A percentile compares a stretch with the other conserved stretches of the same genome.
phyloP scores from a whole-genome alignment of 345 rosid genomes.

The Arabidopsis thaliana region DNA sequence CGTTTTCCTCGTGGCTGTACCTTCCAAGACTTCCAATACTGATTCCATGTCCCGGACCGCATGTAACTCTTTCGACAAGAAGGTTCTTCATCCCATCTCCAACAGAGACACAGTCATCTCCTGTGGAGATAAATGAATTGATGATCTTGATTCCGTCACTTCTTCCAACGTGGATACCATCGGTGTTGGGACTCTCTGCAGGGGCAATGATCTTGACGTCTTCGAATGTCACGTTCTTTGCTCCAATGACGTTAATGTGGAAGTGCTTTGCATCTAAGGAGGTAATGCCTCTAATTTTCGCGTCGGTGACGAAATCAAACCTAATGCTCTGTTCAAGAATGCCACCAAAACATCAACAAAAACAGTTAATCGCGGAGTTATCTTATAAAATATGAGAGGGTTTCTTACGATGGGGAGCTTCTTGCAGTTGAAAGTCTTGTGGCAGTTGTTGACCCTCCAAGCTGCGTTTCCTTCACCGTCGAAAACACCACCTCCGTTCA shows the following conservation, averaged over 20 bases:
- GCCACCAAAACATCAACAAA: slow-evolving; percentile 5
- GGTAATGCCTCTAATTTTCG: slow-evolving; percentile 47
- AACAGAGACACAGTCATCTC: slow-evolving; percentile 75
- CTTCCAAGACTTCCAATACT: slow-evolving; percentile 75
- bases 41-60: slow-evolving; percentile 82
- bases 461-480: slow-evolving; percentile 68
- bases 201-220: slow-evolving; percentile 47
- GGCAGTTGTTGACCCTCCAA: slow-evolving; percentile 56
- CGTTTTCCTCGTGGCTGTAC: slow-evolving; percentile 59
- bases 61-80: slow-evolving; percentile 51
- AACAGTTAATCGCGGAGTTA: not conserved
- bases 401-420: slow-evolving; percentile 42
- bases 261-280: slow-evolving; percentile 59
- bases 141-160: slow-evolving; percentile 55
- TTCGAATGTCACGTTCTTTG: slow-evolving; percentile 53
- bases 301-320: slow-evolving; percentile 51
- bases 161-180: slow-evolving; percentile 73
- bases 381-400: not conserved
- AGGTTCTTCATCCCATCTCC: slow-evolving; percentile 62
- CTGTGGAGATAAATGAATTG: slow-evolving; percentile 54
- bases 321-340: slow-evolving; percentile 51
- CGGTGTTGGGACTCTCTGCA: slow-evolving; percentile 58
- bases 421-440: slow-evolving; percentile 38
- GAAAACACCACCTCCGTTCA: slow-evolving; percentile 63
- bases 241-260: slow-evolving; percentile 56